These are phyloP conservation scores for Pistacia vera DNA, from an alignment of 345 rosid species.

Conservation along the genomic window DNA sequence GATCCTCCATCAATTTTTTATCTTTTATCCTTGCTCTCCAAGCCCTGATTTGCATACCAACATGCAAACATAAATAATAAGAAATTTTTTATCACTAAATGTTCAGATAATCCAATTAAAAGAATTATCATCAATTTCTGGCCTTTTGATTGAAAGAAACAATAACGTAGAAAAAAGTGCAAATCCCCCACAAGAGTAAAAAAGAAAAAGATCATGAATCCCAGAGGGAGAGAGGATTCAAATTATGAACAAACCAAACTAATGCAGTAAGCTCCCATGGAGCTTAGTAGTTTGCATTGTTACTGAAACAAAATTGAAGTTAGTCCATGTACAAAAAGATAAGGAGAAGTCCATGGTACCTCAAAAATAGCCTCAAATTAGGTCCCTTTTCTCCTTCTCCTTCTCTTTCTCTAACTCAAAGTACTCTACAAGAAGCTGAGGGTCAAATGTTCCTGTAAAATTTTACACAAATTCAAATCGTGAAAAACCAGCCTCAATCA, in stretches of 20 bases:
- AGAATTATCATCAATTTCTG: background rate
- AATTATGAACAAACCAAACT: background rate
- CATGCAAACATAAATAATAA: background rate
- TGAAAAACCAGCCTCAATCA: background rate
- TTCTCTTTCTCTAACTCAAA: background rate
- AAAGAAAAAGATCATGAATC: background rate
- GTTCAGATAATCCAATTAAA: background rate
- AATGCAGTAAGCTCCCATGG: background rate
- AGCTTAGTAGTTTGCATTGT: background rate
- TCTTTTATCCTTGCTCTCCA: conserved; percentile 10
- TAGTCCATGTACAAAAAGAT: background rate
- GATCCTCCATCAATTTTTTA: conserved; percentile 35
- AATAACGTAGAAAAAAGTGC: background rate
- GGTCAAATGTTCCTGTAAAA: background rate
- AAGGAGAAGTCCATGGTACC: background rate
- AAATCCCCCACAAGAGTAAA: too few relatives aligned
- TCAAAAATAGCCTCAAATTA: background rate
- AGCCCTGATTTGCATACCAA: background rate
- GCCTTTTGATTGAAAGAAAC: background rate
- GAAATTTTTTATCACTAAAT: too few relatives aligned
- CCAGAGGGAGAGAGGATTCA: background rate
- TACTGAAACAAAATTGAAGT: background rate
- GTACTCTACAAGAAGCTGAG: background rate
- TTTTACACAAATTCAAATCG: background rate
- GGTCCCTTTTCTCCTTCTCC: background rate